A percentile compares a stretch with the other conserved stretches of the same genome.
Evolutionary conservation across 2,329 filamentous ascomycete species (phyloP).

Genomic region (Seiridium cupressi): DNA sequence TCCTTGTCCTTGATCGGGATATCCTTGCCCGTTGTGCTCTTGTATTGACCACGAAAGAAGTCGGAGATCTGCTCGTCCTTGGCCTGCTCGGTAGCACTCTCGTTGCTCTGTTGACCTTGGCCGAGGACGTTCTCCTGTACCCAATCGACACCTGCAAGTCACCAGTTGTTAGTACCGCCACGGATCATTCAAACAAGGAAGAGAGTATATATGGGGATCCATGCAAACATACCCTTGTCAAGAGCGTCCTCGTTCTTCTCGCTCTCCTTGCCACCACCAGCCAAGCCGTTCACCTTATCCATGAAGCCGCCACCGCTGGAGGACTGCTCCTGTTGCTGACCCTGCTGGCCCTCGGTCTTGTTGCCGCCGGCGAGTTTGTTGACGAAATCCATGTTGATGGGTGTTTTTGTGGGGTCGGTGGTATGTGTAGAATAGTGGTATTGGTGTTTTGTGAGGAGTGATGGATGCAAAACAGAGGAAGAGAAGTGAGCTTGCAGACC

Average conservation of each 20-base stretch:
- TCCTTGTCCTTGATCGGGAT: slow-evolving; percentile 71
- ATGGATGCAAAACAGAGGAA: background rate
- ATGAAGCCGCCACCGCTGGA: slow-evolving; percentile 54
- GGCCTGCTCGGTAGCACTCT: slow-evolving; percentile 72
- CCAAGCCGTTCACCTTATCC: slow-evolving; percentile 69
- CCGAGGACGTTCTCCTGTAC: slow-evolving; percentile 75
- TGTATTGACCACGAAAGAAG: slow-evolving; percentile 70
- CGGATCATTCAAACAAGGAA: too few relatives aligned
- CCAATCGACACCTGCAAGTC: slow-evolving; percentile 64
- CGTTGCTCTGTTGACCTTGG: slow-evolving; percentile 69
- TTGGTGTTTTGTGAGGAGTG: background rate
- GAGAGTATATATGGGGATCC: too few relatives aligned
- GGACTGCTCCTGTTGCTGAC: slow-evolving; percentile 36
- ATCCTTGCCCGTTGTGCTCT: slow-evolving; percentile 65
- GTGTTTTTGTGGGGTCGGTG: background rate
- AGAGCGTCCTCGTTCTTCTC: slow-evolving; percentile 83
- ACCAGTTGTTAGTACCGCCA: too few relatives aligned
- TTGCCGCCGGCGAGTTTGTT: slow-evolving; percentile 47
- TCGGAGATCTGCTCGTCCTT: slow-evolving; percentile 80
- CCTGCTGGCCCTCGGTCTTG: slow-evolving; percentile 16
- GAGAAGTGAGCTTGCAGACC: background rate
- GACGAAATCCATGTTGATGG: slow-evolving; percentile 50
- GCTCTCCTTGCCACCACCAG: slow-evolving; percentile 69
- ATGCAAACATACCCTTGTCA: slow-evolving; percentile 64
- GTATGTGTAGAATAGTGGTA: background rate